Evolutionary conservation across 2,329 filamentous ascomycete species (phyloP), one percentile per base, ranked within the genome.

Genomic region (Tolypocladium guangdongense): DNA sequence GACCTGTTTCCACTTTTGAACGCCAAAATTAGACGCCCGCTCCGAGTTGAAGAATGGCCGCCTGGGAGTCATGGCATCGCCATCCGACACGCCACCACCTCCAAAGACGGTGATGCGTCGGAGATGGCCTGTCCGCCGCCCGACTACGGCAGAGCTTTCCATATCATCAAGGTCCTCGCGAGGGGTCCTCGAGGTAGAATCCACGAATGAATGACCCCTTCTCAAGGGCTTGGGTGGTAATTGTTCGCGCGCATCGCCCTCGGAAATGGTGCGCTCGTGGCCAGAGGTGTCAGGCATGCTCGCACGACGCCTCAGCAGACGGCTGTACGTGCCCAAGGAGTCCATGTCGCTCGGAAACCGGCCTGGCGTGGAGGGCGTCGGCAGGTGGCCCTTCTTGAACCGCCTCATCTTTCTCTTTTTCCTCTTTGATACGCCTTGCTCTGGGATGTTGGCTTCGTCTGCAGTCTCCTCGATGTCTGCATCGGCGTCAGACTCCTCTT

Each of bases 1-100:
- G 63, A 99, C 81, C 65, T 95, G 88, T 58, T 85, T 86, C 93
- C 93, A 99, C 73, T 88, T 90, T 62, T 92, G 87, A 20, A 83
- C 90, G 62, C 82, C 82, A 63, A 87, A 84, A 18, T 85, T 90
- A 2, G 86, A 82, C 27, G 86, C 83, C 60, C 86, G 78, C 58
- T 90, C 87, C 32, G 80, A 72, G 20, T 74, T 74, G 60, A 88
- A 78, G 62, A 82, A 78, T 7, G 80, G 75, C 22, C 81, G 71
- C 58, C 72, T 74, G 3, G 80, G 78, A 8, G 76, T 77, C 53
- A 82, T 75, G 16, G 78, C 77, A 59, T 85, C 78, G 22, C 80
- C 78, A 55, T 86, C 83, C 12, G 86, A 86, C 45, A 77, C 71
- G 56, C 82, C 81, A n/a, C 82, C 78, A 24, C 82, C 80, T 18